Percentiles rank a stretch among this genome's conserved stretches.
phyloP scores from a whole-genome alignment of 1,284 basidiomycete species.

The Cryptococcus deneoformans region DNA sequence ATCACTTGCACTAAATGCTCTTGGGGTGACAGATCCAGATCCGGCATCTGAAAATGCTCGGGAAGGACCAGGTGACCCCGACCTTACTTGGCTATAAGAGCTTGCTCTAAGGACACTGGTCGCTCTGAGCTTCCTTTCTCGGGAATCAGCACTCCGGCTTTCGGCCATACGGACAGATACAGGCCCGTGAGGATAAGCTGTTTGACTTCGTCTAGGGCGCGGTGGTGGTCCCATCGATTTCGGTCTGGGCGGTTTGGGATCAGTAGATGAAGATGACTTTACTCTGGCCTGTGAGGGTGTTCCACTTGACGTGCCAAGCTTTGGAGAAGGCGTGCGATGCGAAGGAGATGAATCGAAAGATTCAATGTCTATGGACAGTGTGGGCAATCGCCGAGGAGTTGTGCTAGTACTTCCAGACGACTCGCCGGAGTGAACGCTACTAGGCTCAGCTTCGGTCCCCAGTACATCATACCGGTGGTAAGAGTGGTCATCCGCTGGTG shows the following conservation, averaged over 20 bases:
- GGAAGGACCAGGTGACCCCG: constrained; percentile 1
- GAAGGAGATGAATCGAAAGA: not conserved
- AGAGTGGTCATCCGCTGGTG: constrained; percentile 21
- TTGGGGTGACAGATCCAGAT: not conserved
- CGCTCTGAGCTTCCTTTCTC: constrained; percentile 20
- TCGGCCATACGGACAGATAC: constrained; percentile 36
- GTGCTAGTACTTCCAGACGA: not conserved
- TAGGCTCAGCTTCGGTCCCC: constrained; percentile 7
- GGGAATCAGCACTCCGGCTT: constrained; percentile 30
- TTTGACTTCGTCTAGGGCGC: constrained; percentile 26
- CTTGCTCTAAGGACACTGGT: constrained; percentile 2
- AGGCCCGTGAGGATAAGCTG: constrained; percentile 21
- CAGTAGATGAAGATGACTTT: constrained; percentile 1
- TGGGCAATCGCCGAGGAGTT: constrained; percentile 13
- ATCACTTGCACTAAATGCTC: constrained; percentile 4
- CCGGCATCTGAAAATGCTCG: constrained; percentile 7
- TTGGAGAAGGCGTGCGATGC: constrained; percentile 9
- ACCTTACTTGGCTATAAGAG: constrained; percentile 2
- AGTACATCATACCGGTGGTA: constrained; percentile 17
- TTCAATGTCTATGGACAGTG: constrained; percentile 10
- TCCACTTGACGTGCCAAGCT: constrained; percentile 1
- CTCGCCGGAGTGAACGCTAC: not conserved
- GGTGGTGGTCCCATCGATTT: constrained; percentile 21
- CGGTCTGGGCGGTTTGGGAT: constrained; percentile 11
- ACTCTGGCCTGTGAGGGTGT: not conserved